Percentiles rank a stretch among this genome's conserved stretches.
Conservation (phyloP, 345 rosid genomes). For the Salix purpurea region DNA sequence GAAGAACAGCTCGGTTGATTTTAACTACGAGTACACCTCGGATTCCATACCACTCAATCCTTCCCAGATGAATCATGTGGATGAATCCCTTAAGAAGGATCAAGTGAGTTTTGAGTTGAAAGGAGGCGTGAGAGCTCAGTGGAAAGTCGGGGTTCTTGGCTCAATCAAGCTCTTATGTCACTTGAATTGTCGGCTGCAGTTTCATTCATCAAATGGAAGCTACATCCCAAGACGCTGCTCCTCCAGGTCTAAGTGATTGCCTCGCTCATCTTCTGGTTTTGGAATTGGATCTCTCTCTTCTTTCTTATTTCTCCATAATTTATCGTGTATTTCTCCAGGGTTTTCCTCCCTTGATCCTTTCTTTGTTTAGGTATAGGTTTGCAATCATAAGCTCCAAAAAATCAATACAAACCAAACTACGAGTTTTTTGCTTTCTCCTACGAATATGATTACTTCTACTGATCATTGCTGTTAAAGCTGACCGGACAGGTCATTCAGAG, state of each 20-base stretch:
- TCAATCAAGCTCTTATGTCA: constrained; percentile 47
- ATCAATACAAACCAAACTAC: background rate
- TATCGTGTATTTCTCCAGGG: background rate
- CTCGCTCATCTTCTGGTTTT: background rate
- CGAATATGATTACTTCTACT: background rate
- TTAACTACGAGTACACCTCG: constrained; percentile 52
- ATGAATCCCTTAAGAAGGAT: constrained; percentile 45
- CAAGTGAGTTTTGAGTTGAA: constrained; percentile 47
- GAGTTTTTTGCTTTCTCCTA: background rate
- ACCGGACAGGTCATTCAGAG: no score
- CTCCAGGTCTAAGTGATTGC: constrained; percentile 52
- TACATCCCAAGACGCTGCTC: constrained; percentile 44
- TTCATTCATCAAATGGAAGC: constrained; percentile 43
- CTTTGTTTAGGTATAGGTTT: background rate
- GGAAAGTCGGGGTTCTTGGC: constrained; percentile 70
- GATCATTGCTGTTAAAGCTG: no score
- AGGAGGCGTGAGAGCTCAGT: constrained; percentile 57
- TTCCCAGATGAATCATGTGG: constrained; percentile 31
- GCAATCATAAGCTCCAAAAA: background rate
- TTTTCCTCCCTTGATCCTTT: background rate
- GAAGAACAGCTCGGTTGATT: constrained; percentile 39
- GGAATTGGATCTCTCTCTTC: background rate
- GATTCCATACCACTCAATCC: constrained; percentile 56
- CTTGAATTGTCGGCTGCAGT: constrained; percentile 57
- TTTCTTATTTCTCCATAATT: background rate